Evolutionary conservation across 371 early-diverging fungal genomes (phyloP).

Genomic region (Mucor velutinosus): DNA sequence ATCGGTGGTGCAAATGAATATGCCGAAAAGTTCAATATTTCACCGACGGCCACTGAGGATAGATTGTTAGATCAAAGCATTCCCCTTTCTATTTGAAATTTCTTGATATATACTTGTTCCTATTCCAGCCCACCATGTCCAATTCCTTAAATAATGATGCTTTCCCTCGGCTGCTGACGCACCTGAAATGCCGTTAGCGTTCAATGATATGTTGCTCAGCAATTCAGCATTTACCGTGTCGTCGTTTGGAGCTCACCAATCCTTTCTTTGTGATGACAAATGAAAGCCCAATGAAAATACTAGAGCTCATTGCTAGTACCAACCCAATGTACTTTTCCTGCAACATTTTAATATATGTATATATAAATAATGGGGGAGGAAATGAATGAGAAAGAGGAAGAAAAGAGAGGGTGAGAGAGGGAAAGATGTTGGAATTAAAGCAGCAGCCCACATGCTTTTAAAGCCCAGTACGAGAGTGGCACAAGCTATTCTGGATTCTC

Average conservation of each 20-base stretch:
- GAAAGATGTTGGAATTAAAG: background rate
- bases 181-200: conserved; percentile 39
- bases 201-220: conserved; percentile 62
- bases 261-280: conserved; percentile 90
- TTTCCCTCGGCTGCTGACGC: conserved; percentile 67
- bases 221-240: conserved; percentile 35
- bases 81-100: background rate
- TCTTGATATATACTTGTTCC: conserved; percentile 63
- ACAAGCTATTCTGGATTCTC: too few relatives aligned
- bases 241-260: conserved; percentile 62
- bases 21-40: conserved; percentile 90
- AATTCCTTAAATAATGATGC: conserved; percentile 10
- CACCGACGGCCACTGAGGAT: conserved; percentile 81
- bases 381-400: background rate
- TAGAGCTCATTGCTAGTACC: conserved; percentile 78
- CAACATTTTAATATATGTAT: conserved; percentile 32
- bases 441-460: too few relatives aligned
- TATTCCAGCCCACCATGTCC: conserved; percentile 93
- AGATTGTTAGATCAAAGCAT: background rate
- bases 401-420: background rate
- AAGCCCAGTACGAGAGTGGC: too few relatives aligned
- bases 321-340: conserved; percentile 85
- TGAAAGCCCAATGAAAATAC: conserved; percentile 79
- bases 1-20: conserved; percentile 94
- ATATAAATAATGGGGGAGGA: background rate